Conservation (phyloP, 768 basidiomycete genomes). For the Boletus patriciae region DNA sequence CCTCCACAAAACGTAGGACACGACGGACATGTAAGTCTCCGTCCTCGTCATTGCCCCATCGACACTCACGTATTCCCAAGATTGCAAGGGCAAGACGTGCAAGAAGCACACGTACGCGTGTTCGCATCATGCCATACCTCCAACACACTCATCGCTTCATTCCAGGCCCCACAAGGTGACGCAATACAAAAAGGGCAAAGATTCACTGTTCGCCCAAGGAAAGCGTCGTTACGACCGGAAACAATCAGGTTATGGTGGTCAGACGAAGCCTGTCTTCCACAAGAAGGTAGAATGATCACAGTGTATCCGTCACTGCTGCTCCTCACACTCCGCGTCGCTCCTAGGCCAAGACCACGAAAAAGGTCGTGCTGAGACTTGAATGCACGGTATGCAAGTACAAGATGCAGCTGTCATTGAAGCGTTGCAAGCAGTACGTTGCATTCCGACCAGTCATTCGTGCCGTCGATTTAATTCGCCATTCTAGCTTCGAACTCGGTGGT, state of each 20-base stretch:
- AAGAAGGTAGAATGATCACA: constrained; percentile 66
- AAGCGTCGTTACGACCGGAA: constrained; percentile 99
- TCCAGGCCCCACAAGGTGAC: constrained; percentile 98
- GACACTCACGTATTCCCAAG: constrained; percentile 39
- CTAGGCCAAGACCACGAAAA: constrained; percentile 98
- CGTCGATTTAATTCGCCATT: not conserved
- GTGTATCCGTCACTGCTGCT: not conserved
- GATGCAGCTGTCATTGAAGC: constrained; percentile 94
- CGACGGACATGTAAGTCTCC: constrained; percentile 87
- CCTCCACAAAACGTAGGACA: constrained; percentile 53
- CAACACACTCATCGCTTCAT: not conserved
- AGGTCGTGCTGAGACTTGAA: constrained; percentile 96
- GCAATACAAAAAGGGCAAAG: constrained; percentile 99
- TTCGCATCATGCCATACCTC: not conserved
- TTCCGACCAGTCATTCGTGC: not conserved
- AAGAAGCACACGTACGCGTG: constrained; percentile 92
- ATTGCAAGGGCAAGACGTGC: constrained; percentile 96
- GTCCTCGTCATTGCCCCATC: not conserved
- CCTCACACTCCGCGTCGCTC: not conserved
- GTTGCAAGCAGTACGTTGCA: constrained; percentile 93
- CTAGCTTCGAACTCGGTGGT: constrained; percentile 97
- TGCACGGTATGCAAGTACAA: constrained; percentile 99
- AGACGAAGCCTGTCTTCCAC: constrained; percentile 99
- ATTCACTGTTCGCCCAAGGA: constrained; percentile 96
- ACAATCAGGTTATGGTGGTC: constrained; percentile 98